Conservation (phyloP, 1,139 yeast species). For the Candida buenavistaensis region DNA sequence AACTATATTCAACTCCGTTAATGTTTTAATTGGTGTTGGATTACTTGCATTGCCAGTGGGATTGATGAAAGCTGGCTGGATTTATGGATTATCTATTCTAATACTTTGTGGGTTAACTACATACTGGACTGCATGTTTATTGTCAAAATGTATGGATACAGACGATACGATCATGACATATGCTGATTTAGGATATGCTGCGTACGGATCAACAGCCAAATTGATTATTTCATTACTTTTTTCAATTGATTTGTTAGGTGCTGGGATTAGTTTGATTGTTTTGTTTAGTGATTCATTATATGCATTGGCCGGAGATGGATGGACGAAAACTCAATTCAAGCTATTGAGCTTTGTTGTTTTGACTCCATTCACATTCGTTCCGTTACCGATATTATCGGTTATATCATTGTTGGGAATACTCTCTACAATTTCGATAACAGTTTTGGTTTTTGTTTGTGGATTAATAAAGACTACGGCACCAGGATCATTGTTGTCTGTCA, state of each 20-base stretch:
- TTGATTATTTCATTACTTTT: conserved; percentile 41
- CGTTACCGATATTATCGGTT: conserved; percentile 43
- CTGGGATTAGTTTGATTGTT: conserved; percentile 56
- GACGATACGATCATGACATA: conserved; percentile 80
- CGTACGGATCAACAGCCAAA: conserved; percentile 54
- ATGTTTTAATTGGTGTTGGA: conserved; percentile 51
- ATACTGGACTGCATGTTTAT: conserved; percentile 45
- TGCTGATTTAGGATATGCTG: conserved; percentile 82
- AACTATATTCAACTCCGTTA: conserved; percentile 48
- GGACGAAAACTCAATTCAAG: conserved; percentile 42
- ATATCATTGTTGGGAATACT: conserved; percentile 47
- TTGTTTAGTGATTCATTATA: conserved; percentile 55
- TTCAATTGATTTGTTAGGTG: conserved; percentile 52
- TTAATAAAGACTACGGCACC: conserved; percentile 39
- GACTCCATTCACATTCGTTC: conserved; percentile 49
- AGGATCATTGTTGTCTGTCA: conserved; percentile 39
- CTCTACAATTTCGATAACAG: conserved; percentile 45
- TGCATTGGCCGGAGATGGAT: conserved; percentile 43
- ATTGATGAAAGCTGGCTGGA: conserved; percentile 48
- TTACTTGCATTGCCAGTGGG: conserved; percentile 52
- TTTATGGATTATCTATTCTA: conserved; percentile 40
- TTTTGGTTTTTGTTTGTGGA: conserved; percentile 42
- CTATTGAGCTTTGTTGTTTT: conserved; percentile 39
- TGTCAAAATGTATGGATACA: conserved; percentile 57
- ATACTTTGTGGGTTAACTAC: conserved; percentile 42